Percentiles rank a stretch among this genome's conserved stretches.
Evolutionary conservation across 2,329 filamentous ascomycete species (phyloP).

Genomic region (Sporothrix variecibatus): DNA sequence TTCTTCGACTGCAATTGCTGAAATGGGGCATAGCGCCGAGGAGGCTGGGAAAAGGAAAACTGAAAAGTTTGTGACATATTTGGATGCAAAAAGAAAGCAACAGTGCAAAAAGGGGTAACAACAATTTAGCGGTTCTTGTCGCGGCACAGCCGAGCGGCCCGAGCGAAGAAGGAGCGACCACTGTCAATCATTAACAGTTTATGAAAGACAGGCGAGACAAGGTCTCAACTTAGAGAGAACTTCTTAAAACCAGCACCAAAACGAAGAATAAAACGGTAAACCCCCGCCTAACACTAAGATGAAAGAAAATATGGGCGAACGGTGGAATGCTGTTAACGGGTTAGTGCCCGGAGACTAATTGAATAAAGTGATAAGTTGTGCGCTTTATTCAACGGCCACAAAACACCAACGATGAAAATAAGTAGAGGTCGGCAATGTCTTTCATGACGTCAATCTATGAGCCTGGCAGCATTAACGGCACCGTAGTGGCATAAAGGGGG

Average conservation of each 20-base stretch:
- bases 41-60: neutral
- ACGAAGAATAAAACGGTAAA: neutral
- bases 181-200: neutral
- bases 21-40: neutral
- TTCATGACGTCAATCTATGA: neutral
- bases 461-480: neutral
- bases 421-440: neutral
- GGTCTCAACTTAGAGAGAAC: neutral
- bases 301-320: neutral
- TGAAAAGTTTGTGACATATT: neutral
- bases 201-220: neutral
- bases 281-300: conserved; percentile 6
- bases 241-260: neutral
- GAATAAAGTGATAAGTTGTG: neutral
- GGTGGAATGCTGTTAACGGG: conserved; percentile 7
- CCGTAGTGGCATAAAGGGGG: neutral
- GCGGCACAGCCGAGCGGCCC: conserved; percentile 20
- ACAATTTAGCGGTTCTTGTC: conserved; percentile 12
- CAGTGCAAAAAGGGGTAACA: neutral
- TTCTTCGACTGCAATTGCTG: too few species aligned
- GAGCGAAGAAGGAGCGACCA: neutral
- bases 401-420: neutral
- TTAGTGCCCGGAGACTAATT: conserved; percentile 7
- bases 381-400: neutral
- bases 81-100: neutral